Evolutionary conservation across 495 filamentous ascomycete genomes (phyloP).

Genomic region (Amniculicola lignicola): DNA sequence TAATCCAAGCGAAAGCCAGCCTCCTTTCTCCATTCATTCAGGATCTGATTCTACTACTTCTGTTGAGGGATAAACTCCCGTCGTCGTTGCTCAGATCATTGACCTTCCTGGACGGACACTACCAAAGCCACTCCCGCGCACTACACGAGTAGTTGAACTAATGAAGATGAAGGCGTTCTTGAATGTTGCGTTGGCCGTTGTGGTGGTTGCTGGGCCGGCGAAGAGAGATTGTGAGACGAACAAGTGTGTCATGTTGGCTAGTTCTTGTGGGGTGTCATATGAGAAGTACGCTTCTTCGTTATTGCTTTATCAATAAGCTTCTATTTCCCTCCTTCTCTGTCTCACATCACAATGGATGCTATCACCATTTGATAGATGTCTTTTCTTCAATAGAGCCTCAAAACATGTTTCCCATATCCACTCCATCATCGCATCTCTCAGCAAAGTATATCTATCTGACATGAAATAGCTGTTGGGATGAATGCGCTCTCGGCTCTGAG

Average conservation of each 20-base stretch:
- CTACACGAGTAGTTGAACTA: background rate
- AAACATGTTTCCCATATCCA: too few relatives aligned
- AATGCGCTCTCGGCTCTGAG: too few relatives aligned
- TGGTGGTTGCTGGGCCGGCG: background rate
- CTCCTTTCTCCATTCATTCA: too few relatives aligned
- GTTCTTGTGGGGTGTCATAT: constrained; percentile 3
- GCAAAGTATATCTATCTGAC: too few relatives aligned
- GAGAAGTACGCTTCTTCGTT: background rate
- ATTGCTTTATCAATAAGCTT: background rate
- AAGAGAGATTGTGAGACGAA: background rate
- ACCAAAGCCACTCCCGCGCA: background rate
- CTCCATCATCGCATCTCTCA: too few relatives aligned
- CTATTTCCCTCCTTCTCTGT: background rate
- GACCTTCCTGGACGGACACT: too few relatives aligned
- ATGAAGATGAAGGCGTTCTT: background rate
- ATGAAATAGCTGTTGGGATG: too few relatives aligned
- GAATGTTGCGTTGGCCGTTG: background rate
- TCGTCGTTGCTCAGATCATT: too few relatives aligned
- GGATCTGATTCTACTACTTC: too few relatives aligned
- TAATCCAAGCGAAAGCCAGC: too few relatives aligned
- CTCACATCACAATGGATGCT: background rate
- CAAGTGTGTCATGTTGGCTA: constrained; percentile 6
- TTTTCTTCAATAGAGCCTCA: too few relatives aligned
- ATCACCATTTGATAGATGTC: constrained; percentile 7
- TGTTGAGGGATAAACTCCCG: too few relatives aligned